These are phyloP conservation scores for Neostapfia colusana DNA, from an alignment of 176 grass and related monocot genomes.

Conservation along the genomic window DNA sequence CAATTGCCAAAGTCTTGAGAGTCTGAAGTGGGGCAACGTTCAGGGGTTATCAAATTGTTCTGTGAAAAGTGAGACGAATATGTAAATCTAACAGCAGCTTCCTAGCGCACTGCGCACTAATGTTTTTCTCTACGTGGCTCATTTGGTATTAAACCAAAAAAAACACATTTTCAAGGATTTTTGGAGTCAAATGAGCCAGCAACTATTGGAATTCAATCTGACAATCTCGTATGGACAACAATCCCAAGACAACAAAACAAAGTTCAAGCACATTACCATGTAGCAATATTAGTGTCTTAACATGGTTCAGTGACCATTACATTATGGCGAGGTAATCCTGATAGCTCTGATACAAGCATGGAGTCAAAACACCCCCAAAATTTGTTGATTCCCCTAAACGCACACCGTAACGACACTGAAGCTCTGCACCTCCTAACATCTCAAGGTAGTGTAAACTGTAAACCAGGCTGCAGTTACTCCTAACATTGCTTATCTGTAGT, in stretches of 20 bases:
- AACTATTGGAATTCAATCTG: background rate
- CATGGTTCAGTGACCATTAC: background rate
- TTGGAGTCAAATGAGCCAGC: background rate
- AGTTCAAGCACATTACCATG: background rate
- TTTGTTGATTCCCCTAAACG: background rate
- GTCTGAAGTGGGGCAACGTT: too few relatives aligned
- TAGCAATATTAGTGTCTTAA: background rate
- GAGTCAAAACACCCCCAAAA: conserved; percentile 19
- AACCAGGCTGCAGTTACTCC: background rate
- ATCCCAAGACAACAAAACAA: background rate
- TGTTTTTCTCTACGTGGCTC: too few relatives aligned
- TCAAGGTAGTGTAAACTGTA: conserved; percentile 13
- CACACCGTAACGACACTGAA: conserved; percentile 18
- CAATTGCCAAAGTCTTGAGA: background rate
- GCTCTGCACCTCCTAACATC: conserved; percentile 11
- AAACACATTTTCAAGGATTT: too few relatives aligned
- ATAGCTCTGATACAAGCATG: conserved; percentile 21
- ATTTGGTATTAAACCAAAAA: too few relatives aligned
- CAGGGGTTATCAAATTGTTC: background rate
- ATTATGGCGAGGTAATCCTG: background rate
- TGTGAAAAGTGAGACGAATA: background rate
- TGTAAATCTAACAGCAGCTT: background rate
- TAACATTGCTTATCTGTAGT: conserved; percentile 38
- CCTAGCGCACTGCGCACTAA: background rate
- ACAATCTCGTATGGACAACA: background rate